Conservation (phyloP, 495 filamentous ascomycete genomes). For the Podospora tetraspora region DNA sequence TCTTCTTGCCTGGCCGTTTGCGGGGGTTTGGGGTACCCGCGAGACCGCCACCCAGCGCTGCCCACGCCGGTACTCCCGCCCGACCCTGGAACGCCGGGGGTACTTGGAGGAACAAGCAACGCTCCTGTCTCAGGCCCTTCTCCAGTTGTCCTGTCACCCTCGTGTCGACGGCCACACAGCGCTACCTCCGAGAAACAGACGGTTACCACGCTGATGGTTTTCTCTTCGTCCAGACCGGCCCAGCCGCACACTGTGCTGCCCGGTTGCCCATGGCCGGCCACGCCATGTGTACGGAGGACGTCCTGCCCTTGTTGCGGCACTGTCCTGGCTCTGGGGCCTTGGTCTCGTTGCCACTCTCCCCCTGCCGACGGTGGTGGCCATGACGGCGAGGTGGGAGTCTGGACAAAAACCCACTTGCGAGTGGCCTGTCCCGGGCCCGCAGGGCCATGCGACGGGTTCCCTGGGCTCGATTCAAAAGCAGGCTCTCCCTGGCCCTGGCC, state of each 20-base stretch:
- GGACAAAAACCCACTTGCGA: conserved; percentile 15
- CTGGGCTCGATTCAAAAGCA: conserved; percentile 19
- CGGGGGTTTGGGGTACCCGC: conserved; percentile 12
- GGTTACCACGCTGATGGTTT: conserved; percentile 8
- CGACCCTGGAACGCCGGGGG: neutral
- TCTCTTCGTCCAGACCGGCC: neutral
- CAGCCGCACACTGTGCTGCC: conserved; percentile 10
- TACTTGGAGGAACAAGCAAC: conserved; percentile 16
- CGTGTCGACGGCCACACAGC: conserved; percentile 17
- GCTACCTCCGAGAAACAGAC: conserved; percentile 17
- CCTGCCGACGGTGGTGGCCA: conserved; percentile 5
- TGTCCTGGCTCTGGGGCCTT: conserved; percentile 6
- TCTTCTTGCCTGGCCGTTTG: conserved; percentile 14
- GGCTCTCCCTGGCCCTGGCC: conserved; percentile 18
- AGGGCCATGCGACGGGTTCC: neutral
- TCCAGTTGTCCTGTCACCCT: conserved; percentile 19
- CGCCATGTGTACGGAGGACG: conserved; percentile 14
- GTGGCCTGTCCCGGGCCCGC: conserved; percentile 2
- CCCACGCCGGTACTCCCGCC: conserved; percentile 1
- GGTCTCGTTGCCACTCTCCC: conserved; percentile 6
- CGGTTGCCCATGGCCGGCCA: neutral
- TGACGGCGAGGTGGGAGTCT: conserved; percentile 1
- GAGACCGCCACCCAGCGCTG: conserved; percentile 1
- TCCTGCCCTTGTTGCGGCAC: neutral
- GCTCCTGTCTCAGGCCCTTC: conserved; percentile 25